Evolutionary conservation across 805 yeast species (phyloP).

Genomic region (Wickerhamomyces kurtzmanii): DNA sequence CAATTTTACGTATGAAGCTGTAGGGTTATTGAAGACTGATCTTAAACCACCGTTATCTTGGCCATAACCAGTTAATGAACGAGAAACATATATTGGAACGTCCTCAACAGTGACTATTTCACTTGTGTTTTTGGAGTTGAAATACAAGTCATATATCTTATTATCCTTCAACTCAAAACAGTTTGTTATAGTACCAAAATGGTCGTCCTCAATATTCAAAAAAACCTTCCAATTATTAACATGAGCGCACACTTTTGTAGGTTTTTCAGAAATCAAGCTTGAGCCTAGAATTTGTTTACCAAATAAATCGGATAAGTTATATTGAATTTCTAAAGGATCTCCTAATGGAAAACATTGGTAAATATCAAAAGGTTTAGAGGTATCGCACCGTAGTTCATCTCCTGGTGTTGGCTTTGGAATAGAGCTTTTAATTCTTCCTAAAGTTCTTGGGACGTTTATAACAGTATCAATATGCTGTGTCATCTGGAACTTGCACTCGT

Average conservation of each 20-base stretch:
- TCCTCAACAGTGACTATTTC: slow-evolving; percentile 24
- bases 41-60: slow-evolving; percentile 89
- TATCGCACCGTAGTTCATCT: slow-evolving; percentile 66
- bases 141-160: slow-evolving; percentile 17
- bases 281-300: slow-evolving; percentile 61
- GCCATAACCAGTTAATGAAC: slow-evolving; percentile 87
- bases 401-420: slow-evolving; percentile 77
- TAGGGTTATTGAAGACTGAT: slow-evolving; percentile 65
- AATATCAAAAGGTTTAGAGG: slow-evolving; percentile 41
- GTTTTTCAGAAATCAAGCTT: slow-evolving; percentile 39
- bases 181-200: slow-evolving; percentile 22
- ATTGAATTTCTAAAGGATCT: slow-evolving; percentile 34
- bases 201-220: slow-evolving; percentile 17
- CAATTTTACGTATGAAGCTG: slow-evolving; percentile 35
- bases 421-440: slow-evolving; percentile 54
- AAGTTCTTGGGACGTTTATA: slow-evolving; percentile 55
- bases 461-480: slow-evolving; percentile 64
- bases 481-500: slow-evolving; percentile 41
- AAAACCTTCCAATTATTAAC: slow-evolving; percentile 38
- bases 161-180: slow-evolving; percentile 23
- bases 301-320: slow-evolving; percentile 55
- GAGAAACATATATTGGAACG: slow-evolving; percentile 66
- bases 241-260: slow-evolving; percentile 34
- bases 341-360: slow-evolving; percentile 77
- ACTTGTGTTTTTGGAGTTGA: slow-evolving; percentile 34